Evolutionary conservation across 768 basidiomycete species (phyloP).

Genomic region (Crucibulum laeve): DNA sequence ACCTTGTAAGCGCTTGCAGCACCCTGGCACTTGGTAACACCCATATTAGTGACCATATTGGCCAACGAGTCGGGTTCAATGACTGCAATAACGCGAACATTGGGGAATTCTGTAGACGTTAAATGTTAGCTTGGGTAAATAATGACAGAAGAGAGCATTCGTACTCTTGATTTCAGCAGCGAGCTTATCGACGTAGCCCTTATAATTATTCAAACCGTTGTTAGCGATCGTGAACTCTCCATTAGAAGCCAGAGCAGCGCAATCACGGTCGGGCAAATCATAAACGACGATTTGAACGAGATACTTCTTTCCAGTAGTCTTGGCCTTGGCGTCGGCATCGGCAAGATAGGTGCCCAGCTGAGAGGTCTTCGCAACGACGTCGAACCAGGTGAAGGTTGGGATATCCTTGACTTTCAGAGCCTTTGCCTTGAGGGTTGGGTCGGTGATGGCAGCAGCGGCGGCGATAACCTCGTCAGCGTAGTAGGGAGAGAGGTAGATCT

Average conservation of each 20-base stretch:
- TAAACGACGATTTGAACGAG: constrained; percentile 27
- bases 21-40: constrained; percentile 22
- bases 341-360: constrained; percentile 44
- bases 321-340: constrained; percentile 21
- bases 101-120: background rate
- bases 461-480: background rate
- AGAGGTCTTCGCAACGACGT: constrained; percentile 43
- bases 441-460: background rate
- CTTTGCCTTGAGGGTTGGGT: constrained; percentile 24
- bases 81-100: constrained; percentile 19
- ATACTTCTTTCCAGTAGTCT: constrained; percentile 11
- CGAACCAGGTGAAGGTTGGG: constrained; percentile 52
- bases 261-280: constrained; percentile 30
- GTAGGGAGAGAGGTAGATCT: background rate
- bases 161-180: background rate
- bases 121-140: too few relatives aligned
- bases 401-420: constrained; percentile 40
- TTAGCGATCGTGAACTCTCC: constrained; percentile 24
- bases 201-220: constrained; percentile 23
- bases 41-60: constrained; percentile 24
- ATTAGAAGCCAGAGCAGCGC: constrained; percentile 24
- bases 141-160: background rate
- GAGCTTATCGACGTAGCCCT: constrained; percentile 20
- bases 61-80: constrained; percentile 29
- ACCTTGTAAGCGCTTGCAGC: constrained; percentile 20